Evolutionary conservation across 2,329 filamentous ascomycete genomes (phyloP).

Genomic region (Hypoxylon sp.): DNA sequence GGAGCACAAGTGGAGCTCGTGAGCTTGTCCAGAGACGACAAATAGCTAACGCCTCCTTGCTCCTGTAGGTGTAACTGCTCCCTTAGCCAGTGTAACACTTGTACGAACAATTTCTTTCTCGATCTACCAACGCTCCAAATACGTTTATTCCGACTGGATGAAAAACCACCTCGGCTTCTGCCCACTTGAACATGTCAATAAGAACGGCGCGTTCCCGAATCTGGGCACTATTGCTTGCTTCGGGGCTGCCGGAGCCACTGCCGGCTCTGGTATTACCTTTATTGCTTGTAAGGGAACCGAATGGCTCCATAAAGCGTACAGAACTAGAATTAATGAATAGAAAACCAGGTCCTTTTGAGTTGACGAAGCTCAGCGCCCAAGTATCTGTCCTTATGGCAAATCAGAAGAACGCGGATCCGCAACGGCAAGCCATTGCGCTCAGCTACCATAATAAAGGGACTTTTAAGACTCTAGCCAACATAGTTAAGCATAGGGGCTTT

Average conservation of each 20-base stretch:
- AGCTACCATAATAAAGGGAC: conserved; percentile 86
- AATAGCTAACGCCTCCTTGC: conserved; percentile 46
- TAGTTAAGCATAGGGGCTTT: conserved; percentile 81
- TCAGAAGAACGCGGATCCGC: conserved; percentile 63
- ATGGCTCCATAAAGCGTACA: background rate
- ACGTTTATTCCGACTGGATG: conserved; percentile 79
- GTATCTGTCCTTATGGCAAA: conserved; percentile 83
- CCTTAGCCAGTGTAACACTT: conserved; percentile 83
- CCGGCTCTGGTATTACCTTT: conserved; percentile 83
- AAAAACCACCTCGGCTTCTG: conserved; percentile 76
- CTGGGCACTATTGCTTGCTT: conserved; percentile 82
- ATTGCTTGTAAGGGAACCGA: conserved; percentile 75
- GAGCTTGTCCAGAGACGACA: conserved; percentile 14
- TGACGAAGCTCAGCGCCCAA: conserved; percentile 91
- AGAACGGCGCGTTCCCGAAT: conserved; percentile 78
- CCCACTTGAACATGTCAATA: conserved; percentile 80
- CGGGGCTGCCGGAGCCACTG: conserved; percentile 82
- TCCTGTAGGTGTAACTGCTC: conserved; percentile 77
- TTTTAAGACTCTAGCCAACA: conserved; percentile 80
- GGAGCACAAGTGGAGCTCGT: conserved; percentile 20
- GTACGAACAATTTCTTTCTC: conserved; percentile 85
- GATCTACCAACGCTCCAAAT: conserved; percentile 83
- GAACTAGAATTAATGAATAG: conserved; percentile 34
- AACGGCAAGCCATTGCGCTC: conserved; percentile 72
- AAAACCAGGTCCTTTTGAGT: conserved; percentile 80